These are phyloP conservation scores for Aspergillus coremiiformis DNA, from an alignment of 495 filamentous ascomycete species.

Conservation along the genomic window DNA sequence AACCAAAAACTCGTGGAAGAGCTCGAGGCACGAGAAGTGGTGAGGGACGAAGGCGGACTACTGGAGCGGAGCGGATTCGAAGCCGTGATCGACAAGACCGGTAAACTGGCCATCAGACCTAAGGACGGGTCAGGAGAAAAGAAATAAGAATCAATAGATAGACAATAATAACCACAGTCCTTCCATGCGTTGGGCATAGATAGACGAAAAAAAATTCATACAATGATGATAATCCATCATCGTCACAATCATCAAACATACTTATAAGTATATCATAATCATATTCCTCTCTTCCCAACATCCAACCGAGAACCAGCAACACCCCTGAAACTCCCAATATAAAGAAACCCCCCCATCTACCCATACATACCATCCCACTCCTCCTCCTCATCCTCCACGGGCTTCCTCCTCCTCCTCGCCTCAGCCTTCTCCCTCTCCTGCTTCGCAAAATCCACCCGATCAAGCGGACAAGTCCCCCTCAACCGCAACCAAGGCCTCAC, in stretches of 20 bases:
- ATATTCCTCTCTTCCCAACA: not conserved
- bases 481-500: slow-evolving; percentile 87
- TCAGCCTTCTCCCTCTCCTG: slow-evolving; percentile 58
- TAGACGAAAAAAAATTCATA: not conserved
- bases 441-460: slow-evolving; percentile 70
- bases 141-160: not conserved
- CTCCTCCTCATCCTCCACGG: slow-evolving; percentile 55
- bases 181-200: not conserved
- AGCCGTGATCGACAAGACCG: slow-evolving; percentile 46
- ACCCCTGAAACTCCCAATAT: not conserved
- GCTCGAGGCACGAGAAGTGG: slow-evolving; percentile 48
- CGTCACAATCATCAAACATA: not conserved
- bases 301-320: not conserved
- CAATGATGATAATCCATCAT: not conserved
- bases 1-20: slow-evolving; percentile 69
- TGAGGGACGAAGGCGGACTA: slow-evolving; percentile 41
- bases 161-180: not conserved
- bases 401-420: slow-evolving; percentile 39
- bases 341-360: slow-evolving; percentile 24
- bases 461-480: slow-evolving; percentile 84
- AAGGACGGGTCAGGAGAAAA: slow-evolving; percentile 18
- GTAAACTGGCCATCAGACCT: slow-evolving; percentile 39
- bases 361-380: slow-evolving; percentile 73
- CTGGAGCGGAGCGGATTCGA: slow-evolving; percentile 47
- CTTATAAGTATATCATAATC: not conserved